Base-by-base conservation (phyloP, 129 eudicot species). In the Chrysanthemum seticuspe region DNA sequence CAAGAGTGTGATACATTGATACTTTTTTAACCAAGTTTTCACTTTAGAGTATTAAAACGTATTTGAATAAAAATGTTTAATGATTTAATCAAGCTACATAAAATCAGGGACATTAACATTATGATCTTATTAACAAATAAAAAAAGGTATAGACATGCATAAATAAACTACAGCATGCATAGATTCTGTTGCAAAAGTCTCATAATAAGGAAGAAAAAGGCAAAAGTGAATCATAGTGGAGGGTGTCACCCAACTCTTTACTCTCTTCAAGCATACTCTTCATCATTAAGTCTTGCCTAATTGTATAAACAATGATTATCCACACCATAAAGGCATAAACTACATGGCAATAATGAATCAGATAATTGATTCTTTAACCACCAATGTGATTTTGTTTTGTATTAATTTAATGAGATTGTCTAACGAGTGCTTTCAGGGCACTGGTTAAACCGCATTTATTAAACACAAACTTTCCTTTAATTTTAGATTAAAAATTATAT, bases 231-330 rank as follows among this genome's bases (percentile, higher is more conserved):
- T 36, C 7, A 5, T 36, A 62, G 80, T 67, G 62, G 80, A 48
- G 72, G 13, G 76, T 70, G 72, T 78, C 67, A 78, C 72, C 77
- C 72, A 71, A 53, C 59, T 71, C 31, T 56, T 13, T 56, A 14
- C 49, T 57, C 74, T 57, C 77, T 78, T 78, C 8, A 78, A 71
- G 81, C 77, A 78, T 40, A 78, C 70, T 66, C 81, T 78, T 78
- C 81, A 78, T 78, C 67, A 78, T 78, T 78, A 78, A 78, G 81
- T 78, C 52, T 70, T 71, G 66, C 67, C 76, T 70, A 70, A 70
- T 52, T 70, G 27, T 53, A 63, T 61, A 62, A 62, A 69, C 16
- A 69, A 77, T 70, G 27, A 77, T 69, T 69, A 67, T 36, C 31
- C 65, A 40, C 65, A 40, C 65, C 5, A 50, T 68, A 36, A 36